Evolutionary conservation across 73 alveolate genomes (phyloP).

Genomic region (Urostyla sp.): DNA sequence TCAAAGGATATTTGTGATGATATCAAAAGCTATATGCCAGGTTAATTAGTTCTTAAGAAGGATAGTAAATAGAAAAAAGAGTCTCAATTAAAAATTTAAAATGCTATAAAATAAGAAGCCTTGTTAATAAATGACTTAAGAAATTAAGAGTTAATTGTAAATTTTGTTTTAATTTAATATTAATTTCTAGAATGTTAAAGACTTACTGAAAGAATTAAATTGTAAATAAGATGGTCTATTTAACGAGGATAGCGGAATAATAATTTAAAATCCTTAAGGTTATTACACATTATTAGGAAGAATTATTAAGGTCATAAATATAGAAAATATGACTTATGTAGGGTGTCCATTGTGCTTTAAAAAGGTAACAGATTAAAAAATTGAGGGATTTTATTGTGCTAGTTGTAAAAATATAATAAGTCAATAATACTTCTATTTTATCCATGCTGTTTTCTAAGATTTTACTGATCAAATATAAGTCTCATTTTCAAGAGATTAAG

Average conservation of each 20-base stretch:
- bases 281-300: slow-evolving; percentile 21
- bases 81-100: not conserved
- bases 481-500: slow-evolving; percentile 39
- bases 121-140: too few species aligned
- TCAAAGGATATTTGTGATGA: not conserved
- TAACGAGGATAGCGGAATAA: not conserved
- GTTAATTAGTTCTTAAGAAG: not conserved
- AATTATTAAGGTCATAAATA: slow-evolving; percentile 1
- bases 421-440: slow-evolving; percentile 23
- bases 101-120: too few species aligned
- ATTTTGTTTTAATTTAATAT: not conserved
- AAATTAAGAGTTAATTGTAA: too few species aligned
- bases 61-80: not conserved
- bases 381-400: slow-evolving; percentile 29
- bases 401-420: slow-evolving; percentile 10
- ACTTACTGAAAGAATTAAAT: slow-evolving; percentile 27
- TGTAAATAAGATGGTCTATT: slow-evolving; percentile 23
- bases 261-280: not conserved
- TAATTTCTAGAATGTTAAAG: slow-evolving; percentile 1
- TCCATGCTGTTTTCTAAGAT: slow-evolving; percentile 45
- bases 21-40: not conserved
- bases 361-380: slow-evolving; percentile 25
- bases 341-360: slow-evolving; percentile 43
- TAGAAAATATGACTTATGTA: slow-evolving; percentile 26
- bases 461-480: slow-evolving; percentile 39